Conservation (phyloP, 345 rosid genomes). For the Populus ilicifolia region DNA sequence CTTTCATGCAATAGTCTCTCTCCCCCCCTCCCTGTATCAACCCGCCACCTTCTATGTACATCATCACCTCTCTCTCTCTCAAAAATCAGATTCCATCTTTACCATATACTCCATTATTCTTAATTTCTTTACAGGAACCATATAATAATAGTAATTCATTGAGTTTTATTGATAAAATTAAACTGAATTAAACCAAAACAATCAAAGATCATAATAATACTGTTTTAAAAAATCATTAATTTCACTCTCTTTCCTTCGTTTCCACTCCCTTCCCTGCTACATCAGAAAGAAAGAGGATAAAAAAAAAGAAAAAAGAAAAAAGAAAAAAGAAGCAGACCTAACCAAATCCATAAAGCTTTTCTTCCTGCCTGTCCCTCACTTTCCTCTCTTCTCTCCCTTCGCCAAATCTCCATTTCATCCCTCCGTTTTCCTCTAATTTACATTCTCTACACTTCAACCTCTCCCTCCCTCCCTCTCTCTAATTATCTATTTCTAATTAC, state of each 20-base stretch:
- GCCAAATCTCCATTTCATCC: not conserved
- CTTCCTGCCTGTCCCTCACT: not conserved
- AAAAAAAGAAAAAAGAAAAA: no score
- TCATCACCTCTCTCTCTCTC: not conserved
- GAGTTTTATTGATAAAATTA: not conserved
- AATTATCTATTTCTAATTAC: not conserved
- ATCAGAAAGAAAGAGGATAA: no score
- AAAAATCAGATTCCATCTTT: not conserved
- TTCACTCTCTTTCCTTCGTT: not conserved
- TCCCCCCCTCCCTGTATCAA: not conserved
- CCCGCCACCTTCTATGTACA: no score
- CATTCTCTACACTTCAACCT: not conserved
- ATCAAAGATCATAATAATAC: not conserved
- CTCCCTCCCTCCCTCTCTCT: not conserved
- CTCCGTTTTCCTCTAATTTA: not conserved
- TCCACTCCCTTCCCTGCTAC: not conserved
- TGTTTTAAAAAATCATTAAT: not conserved
- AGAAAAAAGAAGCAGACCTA: no score
- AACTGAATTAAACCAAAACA: not conserved
- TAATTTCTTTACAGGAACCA: no score
- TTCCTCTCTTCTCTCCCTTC: not conserved
- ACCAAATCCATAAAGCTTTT: not conserved
- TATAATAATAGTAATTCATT: no score
- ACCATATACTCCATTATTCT: no score
- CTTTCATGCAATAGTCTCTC: not conserved